Evolutionary conservation across 352 stramenopile genomes (phyloP).

Genomic region (Phytophthora capsici): DNA sequence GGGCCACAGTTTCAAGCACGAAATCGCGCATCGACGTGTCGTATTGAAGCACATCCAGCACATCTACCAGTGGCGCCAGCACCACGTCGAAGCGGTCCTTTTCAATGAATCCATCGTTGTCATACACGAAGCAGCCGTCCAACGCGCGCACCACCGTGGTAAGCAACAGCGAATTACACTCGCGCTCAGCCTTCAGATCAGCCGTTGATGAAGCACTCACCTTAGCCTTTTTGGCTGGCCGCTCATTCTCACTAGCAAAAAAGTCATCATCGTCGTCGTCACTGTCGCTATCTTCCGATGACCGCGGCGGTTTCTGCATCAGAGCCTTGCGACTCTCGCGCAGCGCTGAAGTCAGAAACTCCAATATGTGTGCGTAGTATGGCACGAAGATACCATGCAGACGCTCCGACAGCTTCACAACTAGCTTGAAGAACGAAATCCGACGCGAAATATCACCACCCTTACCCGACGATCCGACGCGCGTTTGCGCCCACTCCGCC

Average conservation of each 20-base stretch:
- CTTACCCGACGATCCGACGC: constrained; percentile 32
- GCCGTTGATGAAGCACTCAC: constrained; percentile 30
- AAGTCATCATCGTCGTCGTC: constrained; percentile 47
- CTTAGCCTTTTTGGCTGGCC: constrained; percentile 66
- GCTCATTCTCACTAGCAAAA: constrained; percentile 60
- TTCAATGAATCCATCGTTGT: constrained; percentile 88
- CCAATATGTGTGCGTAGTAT: constrained; percentile 84
- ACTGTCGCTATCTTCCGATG: constrained; percentile 35
- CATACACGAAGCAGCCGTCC: constrained; percentile 86
- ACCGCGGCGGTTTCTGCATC: constrained; percentile 46
- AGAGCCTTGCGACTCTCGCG: constrained; percentile 59
- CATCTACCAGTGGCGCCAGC: constrained; percentile 75
- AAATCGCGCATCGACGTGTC: constrained; percentile 55
- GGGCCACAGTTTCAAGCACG: constrained; percentile 69
- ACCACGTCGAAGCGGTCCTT: constrained; percentile 87
- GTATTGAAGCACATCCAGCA: constrained; percentile 73
- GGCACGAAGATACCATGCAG: constrained; percentile 90
- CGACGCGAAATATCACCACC: constrained; percentile 55
- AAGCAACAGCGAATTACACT: constrained; percentile 54
- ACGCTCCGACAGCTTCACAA: constrained; percentile 80
- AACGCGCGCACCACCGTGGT: constrained; percentile 70
- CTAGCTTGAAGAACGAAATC: constrained; percentile 84
- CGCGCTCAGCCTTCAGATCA: constrained; percentile 37
- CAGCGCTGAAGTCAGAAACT: constrained; percentile 58
- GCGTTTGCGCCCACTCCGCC: constrained; percentile 73